These are phyloP conservation scores for Serendipita sp. DNA, from an alignment of 768 basidiomycete genomes.

Conservation along the genomic window DNA sequence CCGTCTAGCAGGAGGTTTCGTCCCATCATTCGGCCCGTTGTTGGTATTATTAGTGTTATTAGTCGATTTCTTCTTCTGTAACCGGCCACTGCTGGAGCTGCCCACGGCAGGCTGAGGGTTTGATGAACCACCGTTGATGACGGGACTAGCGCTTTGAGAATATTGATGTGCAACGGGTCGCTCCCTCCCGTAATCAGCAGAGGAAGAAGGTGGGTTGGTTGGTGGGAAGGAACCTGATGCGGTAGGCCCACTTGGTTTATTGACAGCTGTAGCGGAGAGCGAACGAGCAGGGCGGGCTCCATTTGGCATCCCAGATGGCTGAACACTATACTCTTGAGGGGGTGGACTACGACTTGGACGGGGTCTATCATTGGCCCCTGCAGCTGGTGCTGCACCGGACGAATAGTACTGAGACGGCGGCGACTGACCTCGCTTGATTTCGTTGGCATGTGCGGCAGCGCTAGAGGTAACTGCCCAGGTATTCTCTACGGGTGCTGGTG, in stretches of 20 bases:
- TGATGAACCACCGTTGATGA: neutral
- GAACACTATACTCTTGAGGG: constrained; percentile 9
- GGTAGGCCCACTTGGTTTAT: neutral
- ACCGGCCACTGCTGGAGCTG: neutral
- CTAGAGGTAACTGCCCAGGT: constrained; percentile 7
- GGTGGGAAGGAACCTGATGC: neutral
- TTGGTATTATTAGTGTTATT: neutral
- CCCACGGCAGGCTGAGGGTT: neutral
- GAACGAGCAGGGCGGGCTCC: neutral
- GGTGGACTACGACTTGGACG: constrained; percentile 14
- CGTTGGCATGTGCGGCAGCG: neutral
- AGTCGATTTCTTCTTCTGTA: constrained; percentile 2
- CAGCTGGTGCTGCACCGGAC: neutral
- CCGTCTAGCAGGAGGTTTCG: neutral
- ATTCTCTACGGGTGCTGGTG: constrained; percentile 8
- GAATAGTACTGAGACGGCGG: constrained; percentile 6
- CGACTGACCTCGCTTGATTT: neutral
- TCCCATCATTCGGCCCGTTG: neutral
- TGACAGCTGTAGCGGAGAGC: neutral
- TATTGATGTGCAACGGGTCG: neutral
- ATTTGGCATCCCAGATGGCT: neutral
- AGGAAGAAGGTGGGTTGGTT: neutral
- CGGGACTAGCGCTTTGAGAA: neutral
- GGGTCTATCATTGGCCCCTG: constrained; percentile 13
- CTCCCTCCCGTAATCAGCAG: constrained; percentile 2